These are phyloP conservation scores for Pyrrhoderma lamaoense DNA, from an alignment of 1,284 basidiomycete genomes.

Conservation along the genomic window DNA sequence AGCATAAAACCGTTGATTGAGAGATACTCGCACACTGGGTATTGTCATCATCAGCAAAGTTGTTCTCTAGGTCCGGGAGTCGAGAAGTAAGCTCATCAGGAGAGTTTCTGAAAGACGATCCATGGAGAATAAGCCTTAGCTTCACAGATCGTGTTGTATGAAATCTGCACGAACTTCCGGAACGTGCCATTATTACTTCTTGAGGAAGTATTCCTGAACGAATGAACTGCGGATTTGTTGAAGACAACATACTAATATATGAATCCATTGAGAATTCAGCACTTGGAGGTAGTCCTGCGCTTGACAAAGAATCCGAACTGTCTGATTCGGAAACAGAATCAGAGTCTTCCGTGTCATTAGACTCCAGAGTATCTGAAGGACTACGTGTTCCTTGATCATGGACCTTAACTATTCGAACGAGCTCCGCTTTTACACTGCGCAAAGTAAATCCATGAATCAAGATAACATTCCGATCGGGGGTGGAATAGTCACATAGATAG, in stretches of 20 bases:
- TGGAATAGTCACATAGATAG: conserved; percentile 71
- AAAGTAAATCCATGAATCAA: conserved; percentile 59
- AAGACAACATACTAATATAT: conserved; percentile 20
- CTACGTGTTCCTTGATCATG: conserved; percentile 31
- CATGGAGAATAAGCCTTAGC: conserved; percentile 66
- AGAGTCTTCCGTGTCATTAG: conserved; percentile 22
- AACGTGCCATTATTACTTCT: conserved; percentile 47
- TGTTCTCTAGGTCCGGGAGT: conserved; percentile 31
- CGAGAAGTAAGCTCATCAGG: conserved; percentile 31
- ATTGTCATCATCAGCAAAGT: conserved; percentile 40
- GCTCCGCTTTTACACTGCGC: conserved; percentile 66
- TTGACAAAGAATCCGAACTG: conserved; percentile 10
- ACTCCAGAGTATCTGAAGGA: conserved; percentile 21
- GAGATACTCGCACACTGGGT: conserved; percentile 66
- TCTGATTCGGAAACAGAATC: conserved; percentile 10
- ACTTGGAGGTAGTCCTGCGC: conserved; percentile 12
- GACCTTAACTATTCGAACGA: conserved; percentile 55
- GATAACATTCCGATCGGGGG: conserved; percentile 58
- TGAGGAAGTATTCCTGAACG: conserved; percentile 1
- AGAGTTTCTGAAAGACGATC: conserved; percentile 43
- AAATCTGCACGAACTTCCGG: conserved; percentile 74
- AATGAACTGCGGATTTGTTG: conserved; percentile 1
- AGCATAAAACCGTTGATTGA: conserved; percentile 66
- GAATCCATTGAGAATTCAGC: conserved; percentile 18
- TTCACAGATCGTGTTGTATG: conserved; percentile 60